Percentiles rank a stretch among this genome's conserved stretches.
phyloP scores from a whole-genome alignment of 345 rosid species.

The Syzygium oleosum region DNA sequence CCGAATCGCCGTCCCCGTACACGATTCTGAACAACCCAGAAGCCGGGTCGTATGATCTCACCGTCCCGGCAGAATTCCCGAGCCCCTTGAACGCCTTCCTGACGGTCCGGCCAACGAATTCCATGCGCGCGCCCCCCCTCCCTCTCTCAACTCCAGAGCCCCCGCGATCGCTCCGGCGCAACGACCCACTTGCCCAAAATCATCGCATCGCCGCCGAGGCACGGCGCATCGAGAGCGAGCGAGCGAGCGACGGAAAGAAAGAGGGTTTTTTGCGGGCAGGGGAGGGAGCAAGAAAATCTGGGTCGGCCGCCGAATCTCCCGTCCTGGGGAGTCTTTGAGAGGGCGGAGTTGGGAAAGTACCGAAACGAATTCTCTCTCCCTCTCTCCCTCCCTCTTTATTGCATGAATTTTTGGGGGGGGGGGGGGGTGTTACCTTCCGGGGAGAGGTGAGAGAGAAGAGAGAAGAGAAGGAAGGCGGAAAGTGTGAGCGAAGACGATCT shows the following conservation, averaged over 20 bases:
- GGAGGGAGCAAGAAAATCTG: background rate
- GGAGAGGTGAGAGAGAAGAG: background rate
- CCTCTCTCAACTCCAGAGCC: background rate
- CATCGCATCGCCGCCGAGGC: background rate
- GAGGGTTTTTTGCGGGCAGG: background rate
- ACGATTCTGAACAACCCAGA: slow-evolving; percentile 51
- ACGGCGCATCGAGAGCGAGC: background rate
- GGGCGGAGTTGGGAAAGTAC: background rate
- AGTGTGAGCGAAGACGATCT: background rate
- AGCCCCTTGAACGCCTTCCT: slow-evolving; percentile 43
- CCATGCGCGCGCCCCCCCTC: slow-evolving; percentile 17
- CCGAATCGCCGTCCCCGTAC: slow-evolving; percentile 55
- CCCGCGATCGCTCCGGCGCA: background rate
- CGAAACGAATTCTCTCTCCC: background rate
- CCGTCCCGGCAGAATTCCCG: slow-evolving; percentile 35
- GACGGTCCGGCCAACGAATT: slow-evolving; percentile 57
- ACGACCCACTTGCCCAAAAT: background rate
- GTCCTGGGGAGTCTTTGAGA: background rate
- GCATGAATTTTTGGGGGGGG: background rate
- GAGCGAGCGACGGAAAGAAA: background rate
- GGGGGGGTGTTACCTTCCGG: background rate
- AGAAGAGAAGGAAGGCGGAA: background rate
- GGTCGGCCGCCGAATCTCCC: background rate
- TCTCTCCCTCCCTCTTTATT: background rate
- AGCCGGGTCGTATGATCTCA: slow-evolving; percentile 47